These are phyloP conservation scores for Monosporascus ibericus DNA, from an alignment of 2,329 filamentous ascomycete genomes.

Conservation along the genomic window DNA sequence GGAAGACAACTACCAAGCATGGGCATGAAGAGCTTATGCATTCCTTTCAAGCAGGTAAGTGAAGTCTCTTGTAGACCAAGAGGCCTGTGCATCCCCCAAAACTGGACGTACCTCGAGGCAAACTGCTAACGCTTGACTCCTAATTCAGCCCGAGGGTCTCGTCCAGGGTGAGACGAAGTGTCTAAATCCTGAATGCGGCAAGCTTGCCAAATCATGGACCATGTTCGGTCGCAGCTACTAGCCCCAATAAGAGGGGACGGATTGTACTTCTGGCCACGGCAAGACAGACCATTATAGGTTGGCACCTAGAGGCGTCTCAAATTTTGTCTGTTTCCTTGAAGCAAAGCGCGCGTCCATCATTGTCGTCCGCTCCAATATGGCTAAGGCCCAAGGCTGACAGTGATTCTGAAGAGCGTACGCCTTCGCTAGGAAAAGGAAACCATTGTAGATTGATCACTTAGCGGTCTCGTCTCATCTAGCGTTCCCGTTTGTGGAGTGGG, in stretches of 20 bases:
- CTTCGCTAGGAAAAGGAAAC: background rate
- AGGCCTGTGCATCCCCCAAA: background rate
- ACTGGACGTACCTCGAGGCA: background rate
- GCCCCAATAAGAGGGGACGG: background rate
- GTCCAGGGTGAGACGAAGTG: conserved; percentile 82
- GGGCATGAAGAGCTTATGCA: conserved; percentile 69
- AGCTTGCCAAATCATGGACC: conserved; percentile 76
- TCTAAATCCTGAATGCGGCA: conserved; percentile 78
- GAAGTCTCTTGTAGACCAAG: background rate
- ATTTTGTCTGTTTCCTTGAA: no score
- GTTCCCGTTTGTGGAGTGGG: background rate
- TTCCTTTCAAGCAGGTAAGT: conserved; percentile 62
- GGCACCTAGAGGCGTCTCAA: no score
- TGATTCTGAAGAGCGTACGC: no score
- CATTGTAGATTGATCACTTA: no score
- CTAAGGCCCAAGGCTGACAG: no score
- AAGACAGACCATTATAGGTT: no score
- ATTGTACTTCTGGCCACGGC: no score
- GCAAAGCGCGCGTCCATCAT: no score
- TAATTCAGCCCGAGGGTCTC: conserved; percentile 67
- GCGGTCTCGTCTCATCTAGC: background rate
- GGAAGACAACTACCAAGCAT: conserved; percentile 51
- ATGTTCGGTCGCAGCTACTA: conserved; percentile 81
- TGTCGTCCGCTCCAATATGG: no score
- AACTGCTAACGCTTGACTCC: background rate